Evolutionary conservation across 179 eudicot genomes (phyloP), one percentile per base, ranked within the genome.

Genomic region (Beta macrorhiza): DNA sequence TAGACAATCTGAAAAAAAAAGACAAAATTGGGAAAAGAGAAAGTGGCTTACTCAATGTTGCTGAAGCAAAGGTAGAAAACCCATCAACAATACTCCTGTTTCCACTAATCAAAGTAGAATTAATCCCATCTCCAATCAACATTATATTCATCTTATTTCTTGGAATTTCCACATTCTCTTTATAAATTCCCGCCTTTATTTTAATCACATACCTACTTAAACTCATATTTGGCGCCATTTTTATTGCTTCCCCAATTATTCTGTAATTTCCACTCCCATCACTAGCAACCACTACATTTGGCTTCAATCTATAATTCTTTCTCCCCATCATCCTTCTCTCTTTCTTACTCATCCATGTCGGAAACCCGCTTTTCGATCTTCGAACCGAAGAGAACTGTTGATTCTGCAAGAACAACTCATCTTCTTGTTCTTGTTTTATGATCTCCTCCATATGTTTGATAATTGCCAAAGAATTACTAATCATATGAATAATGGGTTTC

Each of bases 41-140:
- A 5, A 76, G 20, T 20, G 3, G 59, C 89, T 8, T 89, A 91
- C 94, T 87, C 49, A 90, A 74, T 10, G 92, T 91, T 0, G 95
- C 95, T 14, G 93, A 90, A 53, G 81, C 79, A 79, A 89, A 92
- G 62, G 94, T 90, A 52, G 94, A 90, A 68, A 70, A 91, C 0
- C 93, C 97, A 64, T 90, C 91, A 22, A 80, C 84, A 67, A 90
- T 82, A 29, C 86, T 90, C 77, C 88, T 87, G 0, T 85, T 85
- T 11, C 92, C 92, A 5, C 79, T 89, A 82, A 92, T 89, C 19
- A 91, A 76, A 19, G 94, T 91, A 14, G 86, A 80, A 77, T 89
- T 89, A 84, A 91, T 86, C 42, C 94, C 92, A 61, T 87, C 91
- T 64, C 97, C 97, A 55, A 86, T 76, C 51, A 91, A 76, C 90